Evolutionary conservation across 192 early-diverging fungal species (phyloP).

Genomic region (Podila epigama): DNA sequence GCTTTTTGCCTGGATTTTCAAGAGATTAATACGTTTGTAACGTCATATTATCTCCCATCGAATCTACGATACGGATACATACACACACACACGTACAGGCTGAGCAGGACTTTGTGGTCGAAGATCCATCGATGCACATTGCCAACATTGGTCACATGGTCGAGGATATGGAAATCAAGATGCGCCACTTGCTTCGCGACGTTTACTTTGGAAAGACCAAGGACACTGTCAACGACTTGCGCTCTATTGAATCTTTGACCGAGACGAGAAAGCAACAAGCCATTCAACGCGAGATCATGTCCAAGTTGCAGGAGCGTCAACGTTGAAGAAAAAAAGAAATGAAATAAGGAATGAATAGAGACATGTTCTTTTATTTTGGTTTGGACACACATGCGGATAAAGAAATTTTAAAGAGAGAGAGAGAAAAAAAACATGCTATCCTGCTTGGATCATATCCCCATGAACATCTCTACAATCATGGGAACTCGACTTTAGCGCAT

Average conservation of each 20-base stretch:
- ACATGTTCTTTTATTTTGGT: too few relatives aligned
- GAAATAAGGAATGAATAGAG: background rate
- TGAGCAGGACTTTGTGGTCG: constrained; percentile 84
- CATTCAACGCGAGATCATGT: constrained; percentile 82
- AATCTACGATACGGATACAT: too few relatives aligned
- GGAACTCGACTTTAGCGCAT: background rate
- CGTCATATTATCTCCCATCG: too few relatives aligned
- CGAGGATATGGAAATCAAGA: constrained; percentile 98
- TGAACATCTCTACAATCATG: too few relatives aligned
- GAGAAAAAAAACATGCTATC: too few relatives aligned
- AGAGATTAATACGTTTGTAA: background rate
- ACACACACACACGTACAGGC: too few relatives aligned
- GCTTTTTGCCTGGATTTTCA: background rate
- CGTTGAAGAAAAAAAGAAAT: background rate
- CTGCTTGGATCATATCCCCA: too few relatives aligned
- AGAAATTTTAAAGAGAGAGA: too few relatives aligned
- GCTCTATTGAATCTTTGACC: constrained; percentile 76
- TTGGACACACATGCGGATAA: background rate
- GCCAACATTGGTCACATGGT: constrained; percentile 96
- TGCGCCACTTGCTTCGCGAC: constrained; percentile 92
- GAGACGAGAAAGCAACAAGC: constrained; percentile 80
- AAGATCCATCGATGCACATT: constrained; percentile 80
- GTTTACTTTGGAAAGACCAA: constrained; percentile 96
- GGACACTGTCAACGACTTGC: constrained; percentile 94
- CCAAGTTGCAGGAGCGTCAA: constrained; percentile 68